phyloP scores from a whole-genome alignment of 2,329 filamentous ascomycete genomes.

The Penicillium decumbens region DNA sequence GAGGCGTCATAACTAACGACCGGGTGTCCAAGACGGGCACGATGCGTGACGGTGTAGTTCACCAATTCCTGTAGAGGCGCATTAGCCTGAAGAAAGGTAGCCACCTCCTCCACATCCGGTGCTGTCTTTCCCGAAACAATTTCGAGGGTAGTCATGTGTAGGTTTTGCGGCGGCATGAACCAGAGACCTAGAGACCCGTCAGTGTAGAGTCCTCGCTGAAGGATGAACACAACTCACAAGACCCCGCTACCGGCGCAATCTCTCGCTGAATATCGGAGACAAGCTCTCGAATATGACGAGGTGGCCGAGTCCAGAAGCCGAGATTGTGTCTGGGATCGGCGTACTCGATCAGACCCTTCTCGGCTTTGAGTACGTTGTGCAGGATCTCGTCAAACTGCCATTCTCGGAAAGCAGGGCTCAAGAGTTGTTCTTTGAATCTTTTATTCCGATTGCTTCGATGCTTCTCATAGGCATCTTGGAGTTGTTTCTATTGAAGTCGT shows the following conservation, averaged over 20 bases:
- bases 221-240: slow-evolving; percentile 53
- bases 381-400: slow-evolving; percentile 74
- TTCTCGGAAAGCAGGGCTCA: slow-evolving; percentile 62
- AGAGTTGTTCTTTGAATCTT: slow-evolving; percentile 69
- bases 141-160: slow-evolving; percentile 84
- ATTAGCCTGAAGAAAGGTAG: slow-evolving; percentile 53
- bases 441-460: slow-evolving; percentile 72
- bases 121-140: slow-evolving; percentile 73
- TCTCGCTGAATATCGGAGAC: slow-evolving; percentile 64
- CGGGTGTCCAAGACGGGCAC: slow-evolving; percentile 73
- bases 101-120: slow-evolving; percentile 61
- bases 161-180: slow-evolving; percentile 72
- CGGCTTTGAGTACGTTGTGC: slow-evolving; percentile 60
- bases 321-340: slow-evolving; percentile 74
- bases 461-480: slow-evolving; percentile 66
- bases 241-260: slow-evolving; percentile 56
- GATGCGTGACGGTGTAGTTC: slow-evolving; percentile 62
- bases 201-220: not conserved
- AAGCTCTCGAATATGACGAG: slow-evolving; percentile 63
- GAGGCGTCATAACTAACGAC: slow-evolving; percentile 78
- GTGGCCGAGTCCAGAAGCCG: slow-evolving; percentile 83
- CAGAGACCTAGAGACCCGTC: slow-evolving; percentile 60
- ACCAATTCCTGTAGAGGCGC: slow-evolving; percentile 54
- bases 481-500: slow-evolving; percentile 37
- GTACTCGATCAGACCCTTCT: slow-evolving; percentile 60